phyloP scores from a whole-genome alignment of 73 alveolate genomes.

The Paramecium pentaurelia region DNA sequence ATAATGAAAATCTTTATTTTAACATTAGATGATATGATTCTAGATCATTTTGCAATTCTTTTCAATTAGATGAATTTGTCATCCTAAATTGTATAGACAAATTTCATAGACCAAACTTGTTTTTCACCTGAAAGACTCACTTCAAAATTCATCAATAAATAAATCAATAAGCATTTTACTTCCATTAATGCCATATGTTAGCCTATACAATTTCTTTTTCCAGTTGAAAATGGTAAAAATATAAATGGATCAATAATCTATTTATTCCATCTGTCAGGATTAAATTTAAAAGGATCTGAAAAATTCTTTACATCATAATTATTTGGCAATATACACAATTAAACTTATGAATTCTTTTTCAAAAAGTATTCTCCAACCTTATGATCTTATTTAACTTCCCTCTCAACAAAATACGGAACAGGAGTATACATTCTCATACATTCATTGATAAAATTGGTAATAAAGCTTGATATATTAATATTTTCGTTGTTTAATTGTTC shows the following conservation, averaged over 20 bases:
- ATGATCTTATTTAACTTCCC: constrained; percentile 49
- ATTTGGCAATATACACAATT: not conserved
- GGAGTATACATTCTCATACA: constrained; percentile 55
- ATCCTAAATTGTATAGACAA: constrained; percentile 13
- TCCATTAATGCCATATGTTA: constrained; percentile 21
- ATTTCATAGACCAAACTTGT: not conserved
- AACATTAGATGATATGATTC: not conserved
- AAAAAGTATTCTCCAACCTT: constrained; percentile 27
- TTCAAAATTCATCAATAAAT: constrained; percentile 16
- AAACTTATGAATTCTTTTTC: not conserved
- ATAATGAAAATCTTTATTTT: not conserved
- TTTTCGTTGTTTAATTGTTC: not conserved
- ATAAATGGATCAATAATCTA: constrained; percentile 1
- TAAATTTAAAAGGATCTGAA: not conserved
- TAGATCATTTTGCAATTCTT: not conserved
- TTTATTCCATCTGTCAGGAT: constrained; percentile 49
- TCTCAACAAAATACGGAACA: constrained; percentile 12
- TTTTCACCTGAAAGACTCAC: not conserved
- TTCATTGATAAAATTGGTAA: not conserved
- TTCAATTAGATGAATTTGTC: not conserved
- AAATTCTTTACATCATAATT: not conserved
- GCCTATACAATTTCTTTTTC: constrained; percentile 44
- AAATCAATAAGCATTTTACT: constrained; percentile 24
- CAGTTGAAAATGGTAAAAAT: constrained; percentile 41
- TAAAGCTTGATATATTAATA: not conserved